These are phyloP conservation scores for Aspergillus luchuensis DNA, from an alignment of 2,329 filamentous ascomycete species.

Conservation along the genomic window DNA sequence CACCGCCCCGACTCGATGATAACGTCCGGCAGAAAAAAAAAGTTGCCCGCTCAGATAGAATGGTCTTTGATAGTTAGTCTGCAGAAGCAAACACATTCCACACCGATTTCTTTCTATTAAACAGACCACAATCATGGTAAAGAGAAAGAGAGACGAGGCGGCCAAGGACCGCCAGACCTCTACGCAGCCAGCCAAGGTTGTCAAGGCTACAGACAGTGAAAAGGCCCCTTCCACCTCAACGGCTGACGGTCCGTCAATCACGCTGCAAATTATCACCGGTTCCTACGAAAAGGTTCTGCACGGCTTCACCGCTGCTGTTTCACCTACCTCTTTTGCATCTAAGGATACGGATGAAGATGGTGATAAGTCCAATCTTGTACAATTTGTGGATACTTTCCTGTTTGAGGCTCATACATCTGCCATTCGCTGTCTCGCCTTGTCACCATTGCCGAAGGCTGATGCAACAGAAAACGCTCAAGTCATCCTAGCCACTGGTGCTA, in stretches of 20 bases:
- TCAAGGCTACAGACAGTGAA: slow-evolving; percentile 33
- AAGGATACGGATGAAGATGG: slow-evolving; percentile 26
- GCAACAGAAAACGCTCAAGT: slow-evolving; percentile 69
- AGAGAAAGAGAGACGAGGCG: slow-evolving; percentile 47
- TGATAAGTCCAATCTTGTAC: slow-evolving; percentile 45
- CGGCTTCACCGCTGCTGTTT: slow-evolving; percentile 77
- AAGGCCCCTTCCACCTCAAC: slow-evolving; percentile 22
- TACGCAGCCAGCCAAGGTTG: slow-evolving; percentile 34
- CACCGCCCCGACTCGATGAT: slow-evolving; percentile 19
- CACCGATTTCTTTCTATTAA: neutral
- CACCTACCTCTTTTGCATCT: slow-evolving; percentile 34
- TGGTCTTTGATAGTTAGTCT: neutral
- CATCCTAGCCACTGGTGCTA: slow-evolving; percentile 85
- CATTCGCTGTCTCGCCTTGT: slow-evolving; percentile 85
- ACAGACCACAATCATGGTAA: slow-evolving; percentile 38
- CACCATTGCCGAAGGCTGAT: slow-evolving; percentile 65
- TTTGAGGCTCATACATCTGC: slow-evolving; percentile 92
- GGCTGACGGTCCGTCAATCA: slow-evolving; percentile 45
- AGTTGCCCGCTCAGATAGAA: slow-evolving; percentile 21
- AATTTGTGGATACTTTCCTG: slow-evolving; percentile 89
- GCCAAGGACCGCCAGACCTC: slow-evolving; percentile 28
- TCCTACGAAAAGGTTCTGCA: slow-evolving; percentile 94
- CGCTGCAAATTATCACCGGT: slow-evolving; percentile 87
- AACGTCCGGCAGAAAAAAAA: slow-evolving; percentile 31
- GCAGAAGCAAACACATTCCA: neutral